Base-by-base conservation (phyloP, 305 asterid species). In the Fraxinus xanthoxyloides region DNA sequence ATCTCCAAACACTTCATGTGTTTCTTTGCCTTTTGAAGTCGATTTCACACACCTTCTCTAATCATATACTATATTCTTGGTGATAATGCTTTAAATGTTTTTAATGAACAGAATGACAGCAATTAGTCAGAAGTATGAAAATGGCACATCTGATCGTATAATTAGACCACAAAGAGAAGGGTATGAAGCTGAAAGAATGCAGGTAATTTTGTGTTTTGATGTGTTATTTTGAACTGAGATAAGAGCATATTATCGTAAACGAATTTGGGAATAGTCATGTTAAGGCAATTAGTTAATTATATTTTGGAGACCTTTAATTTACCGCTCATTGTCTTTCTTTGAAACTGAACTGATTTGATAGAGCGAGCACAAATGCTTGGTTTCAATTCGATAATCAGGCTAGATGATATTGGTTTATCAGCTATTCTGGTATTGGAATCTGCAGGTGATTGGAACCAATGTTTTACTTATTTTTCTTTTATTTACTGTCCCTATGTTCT, bases 71-170 rank as follows among this genome's bases (percentile, higher is more conserved):
- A 34, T 77, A 35, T 67, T 23, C 72, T 77, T 69, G 51, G 56
- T 83, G 77, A 69, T 80, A 54, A 65, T 81, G 76, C 76, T 51
- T 38, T 30, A 31, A 82, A 19, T 51, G 40, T 84, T 77, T 80
- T 81, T 38, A 79, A 30, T 81, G 74, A 85, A 84, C 94, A 93
- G 98, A 86, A 85, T 85, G 85, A 0, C 86, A 46, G 95, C 97
- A 83, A 15, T 89, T 82, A 65, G 84, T 85, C 93, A 88, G 91
- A 94, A 84, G 85, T 91, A 95, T 70, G 89, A 76, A 74, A 93
- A 93, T 84, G 83, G 81, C 46, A 82, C 95, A 78, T 77, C 89
- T 63, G 99, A 96, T 86, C 89, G 95, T 80, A 89, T 93, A 69
- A 19, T 89, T 77, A 65, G 88, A 85, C 98, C 98, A 77, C 90